These are phyloP conservation scores for Mucor circinelloides DNA, from an alignment of 371 early-diverging fungal species.

Conservation along the genomic window DNA sequence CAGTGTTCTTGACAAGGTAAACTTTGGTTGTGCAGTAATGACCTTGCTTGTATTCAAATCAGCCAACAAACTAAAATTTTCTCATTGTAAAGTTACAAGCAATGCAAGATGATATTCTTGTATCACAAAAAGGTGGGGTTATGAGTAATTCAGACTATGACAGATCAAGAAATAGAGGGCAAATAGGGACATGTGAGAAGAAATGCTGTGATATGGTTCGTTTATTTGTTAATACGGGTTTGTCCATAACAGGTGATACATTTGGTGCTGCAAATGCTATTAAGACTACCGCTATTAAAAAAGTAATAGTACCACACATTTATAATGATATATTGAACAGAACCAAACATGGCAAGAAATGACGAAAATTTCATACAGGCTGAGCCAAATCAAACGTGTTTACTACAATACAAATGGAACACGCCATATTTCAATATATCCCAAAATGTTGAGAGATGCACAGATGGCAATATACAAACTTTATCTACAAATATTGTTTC, in stretches of 20 bases:
- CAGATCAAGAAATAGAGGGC: not conserved
- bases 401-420: not conserved
- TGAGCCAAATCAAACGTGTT: not conserved
- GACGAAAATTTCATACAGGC: not conserved
- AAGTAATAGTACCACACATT: not conserved
- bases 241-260: not conserved
- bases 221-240: not conserved
- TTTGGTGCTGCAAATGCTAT: not conserved
- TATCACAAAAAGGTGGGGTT: not conserved
- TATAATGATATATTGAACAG: not conserved
- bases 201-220: not conserved
- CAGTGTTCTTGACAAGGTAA: not conserved
- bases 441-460: not conserved
- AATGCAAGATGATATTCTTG: not conserved
- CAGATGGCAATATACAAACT: not conserved
- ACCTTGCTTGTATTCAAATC: not conserved
- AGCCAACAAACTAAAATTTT: not conserved
- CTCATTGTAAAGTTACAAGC: not conserved
- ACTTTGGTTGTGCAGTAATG: no score
- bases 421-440: not conserved
- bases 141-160: not conserved
- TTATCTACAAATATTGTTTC: not conserved
- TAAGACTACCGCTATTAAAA: no score
- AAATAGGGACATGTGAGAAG: not conserved
- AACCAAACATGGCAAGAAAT: not conserved